phyloP scores from a whole-genome alignment of 1,284 basidiomycete species.

The Ganoderma boninense region DNA sequence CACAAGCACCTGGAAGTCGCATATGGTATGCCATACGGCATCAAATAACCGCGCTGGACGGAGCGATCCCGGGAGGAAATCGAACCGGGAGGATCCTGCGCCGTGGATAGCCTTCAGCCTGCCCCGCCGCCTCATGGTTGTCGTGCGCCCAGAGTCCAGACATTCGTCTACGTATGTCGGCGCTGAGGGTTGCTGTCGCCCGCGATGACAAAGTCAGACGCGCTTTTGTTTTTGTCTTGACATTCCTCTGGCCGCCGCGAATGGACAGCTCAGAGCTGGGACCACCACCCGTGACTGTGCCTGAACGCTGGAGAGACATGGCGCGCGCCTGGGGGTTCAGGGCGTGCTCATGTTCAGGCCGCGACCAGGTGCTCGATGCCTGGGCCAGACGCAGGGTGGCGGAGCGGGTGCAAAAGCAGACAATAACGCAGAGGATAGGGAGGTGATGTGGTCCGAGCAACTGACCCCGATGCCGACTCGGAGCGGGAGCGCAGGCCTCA shows the following conservation, averaged over 20 bases:
- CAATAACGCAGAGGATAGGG: background rate
- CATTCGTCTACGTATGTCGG: background rate
- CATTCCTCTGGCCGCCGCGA: background rate
- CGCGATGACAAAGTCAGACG: background rate
- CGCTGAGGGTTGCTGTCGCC: background rate
- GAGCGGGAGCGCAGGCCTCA: background rate
- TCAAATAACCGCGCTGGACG: background rate
- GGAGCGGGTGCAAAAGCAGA: background rate
- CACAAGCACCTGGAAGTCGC: background rate
- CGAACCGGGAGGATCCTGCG: background rate
- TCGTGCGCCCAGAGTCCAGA: background rate
- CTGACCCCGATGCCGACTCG: background rate
- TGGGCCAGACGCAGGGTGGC: background rate
- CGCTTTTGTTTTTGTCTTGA: background rate
- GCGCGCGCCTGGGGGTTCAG: background rate
- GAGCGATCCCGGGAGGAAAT: background rate
- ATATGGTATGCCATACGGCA: background rate
- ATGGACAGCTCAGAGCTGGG: slow-evolving; percentile 4
- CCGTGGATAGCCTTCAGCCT: slow-evolving; percentile 6
- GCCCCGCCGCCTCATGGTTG: background rate
- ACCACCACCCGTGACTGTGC: slow-evolving; percentile 2
- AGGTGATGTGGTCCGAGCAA: background rate
- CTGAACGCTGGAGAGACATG: slow-evolving; percentile 3
- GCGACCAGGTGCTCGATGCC: background rate
- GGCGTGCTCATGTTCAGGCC: background rate